Conservation (phyloP, 1,139 yeast species). For the Candida neerlandica region DNA sequence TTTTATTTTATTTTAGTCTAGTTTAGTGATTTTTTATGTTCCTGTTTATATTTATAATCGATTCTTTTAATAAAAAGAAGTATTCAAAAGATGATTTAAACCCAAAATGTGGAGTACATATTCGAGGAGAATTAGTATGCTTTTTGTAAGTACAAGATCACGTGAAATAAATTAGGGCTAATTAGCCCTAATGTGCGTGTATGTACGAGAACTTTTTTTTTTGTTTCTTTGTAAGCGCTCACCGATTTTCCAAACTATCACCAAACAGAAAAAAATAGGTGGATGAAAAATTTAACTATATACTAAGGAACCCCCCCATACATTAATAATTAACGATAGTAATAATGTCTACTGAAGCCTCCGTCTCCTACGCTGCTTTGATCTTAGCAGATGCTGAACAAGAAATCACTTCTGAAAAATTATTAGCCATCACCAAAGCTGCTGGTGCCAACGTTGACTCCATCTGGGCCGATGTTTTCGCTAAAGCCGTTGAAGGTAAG, state of each 20-base stretch:
- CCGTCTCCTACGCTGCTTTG: constrained; percentile 90
- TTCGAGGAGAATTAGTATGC: no score
- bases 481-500: constrained; percentile 97
- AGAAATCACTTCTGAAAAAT: constrained; percentile 93
- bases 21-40: no score
- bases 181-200: constrained; percentile 4
- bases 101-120: neutral
- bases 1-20: no score
- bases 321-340: constrained; percentile 1
- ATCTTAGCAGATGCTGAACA: constrained; percentile 97
- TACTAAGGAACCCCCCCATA: neutral
- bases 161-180: constrained; percentile 5
- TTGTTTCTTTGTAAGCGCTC: neutral
- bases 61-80: no score
- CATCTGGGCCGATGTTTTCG: constrained; percentile 94
- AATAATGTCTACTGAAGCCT: constrained; percentile 59
- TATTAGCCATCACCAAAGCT: constrained; percentile 79
- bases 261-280: neutral
- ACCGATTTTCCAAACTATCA: neutral
- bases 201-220: neutral
- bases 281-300: neutral
- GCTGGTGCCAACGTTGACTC: constrained; percentile 86
- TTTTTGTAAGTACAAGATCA: neutral
- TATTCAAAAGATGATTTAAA: no score
- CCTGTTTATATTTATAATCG: no score